Base-by-base conservation (phyloP, 257 asterid species). In the Solanum microdontum region DNA sequence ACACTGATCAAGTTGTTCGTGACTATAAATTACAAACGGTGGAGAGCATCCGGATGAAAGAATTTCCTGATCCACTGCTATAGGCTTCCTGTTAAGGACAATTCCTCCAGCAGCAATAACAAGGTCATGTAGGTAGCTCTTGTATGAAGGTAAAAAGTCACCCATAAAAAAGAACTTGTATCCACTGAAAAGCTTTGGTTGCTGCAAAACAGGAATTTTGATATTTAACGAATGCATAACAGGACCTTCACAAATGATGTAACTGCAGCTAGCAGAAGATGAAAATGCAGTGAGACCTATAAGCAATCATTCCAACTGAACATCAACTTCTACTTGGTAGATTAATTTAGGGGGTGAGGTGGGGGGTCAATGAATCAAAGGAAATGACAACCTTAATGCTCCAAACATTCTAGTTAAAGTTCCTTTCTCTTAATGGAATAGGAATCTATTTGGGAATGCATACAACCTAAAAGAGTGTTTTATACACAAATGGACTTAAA, bases 41-140 rank as follows among this genome's bases (percentile, higher is more conserved):
- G 86, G 73, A 37, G 89, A 64, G 90, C 82, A 84, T 88, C 80
- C 84, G 36, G 60, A 51, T 15, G 87, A 88, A 37, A 82, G 70
- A 72, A 2, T 32, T n/a, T 89, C 88, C 82, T 90, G 88, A 19
- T 91, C 92, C 86, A 91, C 90, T 7, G 87, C 86, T 73, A 95
- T 90, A 23, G 98, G 99, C 92, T 95, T 95, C 88, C 99, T 88
- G 86, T 90, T 93, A 82, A 95, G 92, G 84, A 95, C 92, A 80
- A 89, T 93, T 86, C 98, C 99, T 87, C 98, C 99, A 76, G 96
- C 98, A 85, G 96, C 93, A 51, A 91, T 89, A 82, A 94, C 97
- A 15, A 97, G 98, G 90, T 94, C 97, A 24, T 93, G 94, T 51
- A 97, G 95, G 90, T 91, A 94, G 58, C 94, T 95, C 88, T 89